Base-by-base conservation (phyloP, 176 grass and related monocot species). In the Aechmea fasciata region DNA sequence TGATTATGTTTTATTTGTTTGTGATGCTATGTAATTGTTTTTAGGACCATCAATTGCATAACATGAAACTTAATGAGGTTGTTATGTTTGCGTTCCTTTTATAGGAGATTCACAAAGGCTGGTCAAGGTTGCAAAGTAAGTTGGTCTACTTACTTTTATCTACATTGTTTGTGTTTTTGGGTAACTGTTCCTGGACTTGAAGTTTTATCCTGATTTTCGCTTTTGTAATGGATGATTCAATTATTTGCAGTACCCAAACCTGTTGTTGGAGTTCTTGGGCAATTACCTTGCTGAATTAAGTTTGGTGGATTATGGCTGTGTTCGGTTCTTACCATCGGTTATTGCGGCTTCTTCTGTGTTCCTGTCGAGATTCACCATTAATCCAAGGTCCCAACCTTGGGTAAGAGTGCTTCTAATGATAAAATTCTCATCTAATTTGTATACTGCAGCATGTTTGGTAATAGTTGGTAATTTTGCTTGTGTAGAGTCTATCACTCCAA, bases 231-330 rank as follows among this genome's bases (percentile, higher is more conserved):
- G 3, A 59, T 59, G n/a, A 59, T 15, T 59, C n/a, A 64, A 26
- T 20, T 50, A 15, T 18, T 33, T 68, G 7, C 63, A 76, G 63
- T 47, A 55, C 23, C 64, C 50, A 18, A 57, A 51, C 48, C 24
- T 67, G 25, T 6, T 28, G 19, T 57, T 87, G 70, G 83, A 84
- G 53, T 78, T 75, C 14, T 25, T 78, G 78, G 64, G 65, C 8
- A 76, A 51, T 65, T 91, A 87, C 67, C 88, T 91, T 15, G 88
- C 81, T n/a, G 88, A 91, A 33, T 72, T 87, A 75, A 91, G 83
- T 67, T 79, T 90, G 74, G 10, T 83, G 23, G 88, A 90, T 71
- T 75, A 81, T 3, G 74, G 71, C 19, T 87, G 80, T 19, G 50
- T 86, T 61, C 76, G 28, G 71, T 91, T 84, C 51, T 69, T 87